Evolutionary conservation across 148 eudicot genomes (phyloP), one percentile per base, ranked within the genome.

Genomic region (Rhododendron williamsianum): DNA sequence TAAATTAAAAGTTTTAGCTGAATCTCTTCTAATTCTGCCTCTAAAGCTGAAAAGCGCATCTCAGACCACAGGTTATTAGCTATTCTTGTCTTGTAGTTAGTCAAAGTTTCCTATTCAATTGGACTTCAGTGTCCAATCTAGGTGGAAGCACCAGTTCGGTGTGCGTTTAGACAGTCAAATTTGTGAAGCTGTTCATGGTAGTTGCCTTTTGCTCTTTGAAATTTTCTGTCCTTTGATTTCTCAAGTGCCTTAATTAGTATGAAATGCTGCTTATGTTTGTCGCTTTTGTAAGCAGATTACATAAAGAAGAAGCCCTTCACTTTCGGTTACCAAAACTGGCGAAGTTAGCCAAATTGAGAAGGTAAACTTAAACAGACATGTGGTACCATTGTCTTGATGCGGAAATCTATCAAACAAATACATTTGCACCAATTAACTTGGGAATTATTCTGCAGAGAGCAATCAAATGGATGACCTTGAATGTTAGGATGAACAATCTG

Each of bases 31-130:
- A 95, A 92, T 89, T 97, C 99, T 84, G 87, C 94, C 80, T 84
- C 90, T 72, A 93, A 95, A 91, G 90, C 99, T 89, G 98, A 94
- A 89, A 95, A 92, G 88, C 95, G 98, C 87, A 91, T 93, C 77
- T 89, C 90, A 80, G 99, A 97, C 82, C 87, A 95, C 89, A 96
- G 98, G 99, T 96, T 51, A 54, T 83, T 87, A 6, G 63, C 38
- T 56, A 23, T 9, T 78, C 76, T 3, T 74, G 27, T 76, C 60
- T 15, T 60, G 58, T 30, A 8, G 27, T 30, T 19, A 72, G 10
- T 72, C 19, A 30, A 46, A 25, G 9, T 67, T 69, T 82, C 36
- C 46, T 45, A 18, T 63, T 82, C 23, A 45, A 65, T 27, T 63
- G 48, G 49, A 82, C 84, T 65, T 4, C 38, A 67, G 41, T 46